These are phyloP conservation scores for Coemansia sp. DNA, from an alignment of 192 early-diverging fungal genomes.

Conservation along the genomic window DNA sequence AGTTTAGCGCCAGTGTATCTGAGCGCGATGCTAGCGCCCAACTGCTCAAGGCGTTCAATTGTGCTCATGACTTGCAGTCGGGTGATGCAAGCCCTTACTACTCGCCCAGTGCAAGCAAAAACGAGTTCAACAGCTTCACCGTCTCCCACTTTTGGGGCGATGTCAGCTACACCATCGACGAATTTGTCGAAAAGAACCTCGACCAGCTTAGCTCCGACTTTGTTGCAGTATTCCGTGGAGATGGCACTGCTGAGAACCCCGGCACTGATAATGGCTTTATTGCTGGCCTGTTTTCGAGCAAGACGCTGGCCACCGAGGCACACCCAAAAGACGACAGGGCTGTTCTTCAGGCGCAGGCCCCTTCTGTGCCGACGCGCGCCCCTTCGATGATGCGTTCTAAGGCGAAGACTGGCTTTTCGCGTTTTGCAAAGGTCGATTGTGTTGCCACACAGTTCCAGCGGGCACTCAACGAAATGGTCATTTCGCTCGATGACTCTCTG, in stretches of 20 bases:
- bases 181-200: constrained; percentile 77
- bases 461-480: constrained; percentile 64
- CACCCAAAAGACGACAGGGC: constrained; percentile 76
- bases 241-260: constrained; percentile 47
- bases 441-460: constrained; percentile 69
- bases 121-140: constrained; percentile 52
- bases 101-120: constrained; percentile 50
- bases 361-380: constrained; percentile 66
- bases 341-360: constrained; percentile 74
- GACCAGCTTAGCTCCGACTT: constrained; percentile 82
- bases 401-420: constrained; percentile 59
- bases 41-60: constrained; percentile 51
- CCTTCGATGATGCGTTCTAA: constrained; percentile 63
- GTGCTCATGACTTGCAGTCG: constrained; percentile 36
- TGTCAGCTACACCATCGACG: constrained; percentile 72
- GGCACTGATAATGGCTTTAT: constrained; percentile 74
- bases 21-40: constrained; percentile 49
- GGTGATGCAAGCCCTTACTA: constrained; percentile 43
- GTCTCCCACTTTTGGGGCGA: constrained; percentile 52
- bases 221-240: constrained; percentile 79
- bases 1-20: constrained; percentile 36
- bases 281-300: constrained; percentile 73
- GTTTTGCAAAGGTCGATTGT: constrained; percentile 57
- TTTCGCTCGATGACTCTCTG: constrained; percentile 69
- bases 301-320: constrained; percentile 69